Evolutionary conservation across 1,284 basidiomycete genomes (phyloP), one percentile per base, ranked within the genome.

Genomic region (Pascua sp.): DNA sequence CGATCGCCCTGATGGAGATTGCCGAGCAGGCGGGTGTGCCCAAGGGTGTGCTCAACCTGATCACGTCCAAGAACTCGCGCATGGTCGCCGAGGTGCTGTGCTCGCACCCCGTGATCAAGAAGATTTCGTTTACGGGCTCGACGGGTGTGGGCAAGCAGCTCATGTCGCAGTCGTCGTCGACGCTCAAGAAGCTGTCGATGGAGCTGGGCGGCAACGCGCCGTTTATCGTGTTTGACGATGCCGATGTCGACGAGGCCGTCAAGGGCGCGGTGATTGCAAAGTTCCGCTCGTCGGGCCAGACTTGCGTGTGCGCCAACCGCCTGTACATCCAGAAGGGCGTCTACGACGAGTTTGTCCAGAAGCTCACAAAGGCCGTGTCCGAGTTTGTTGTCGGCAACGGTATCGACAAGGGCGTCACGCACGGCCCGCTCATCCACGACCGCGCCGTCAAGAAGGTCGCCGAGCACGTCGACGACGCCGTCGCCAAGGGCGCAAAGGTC

Each of bases 191-290:
- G 70, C 79, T 91, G 15, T 90, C 90, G 0, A 79, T 92, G 48
- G 91, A 92, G 64, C 67, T 78, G 46, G 82, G 82, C 11, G 94
- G 94, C 49, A 98, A 76, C 58, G 73, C 70, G 39, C 68, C 65
- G 57, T 95, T 95, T 78, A 95, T 96, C 64, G 90, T 98, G 11
- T 98, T 98, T 71, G 89, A 91, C 60, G 94, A 98, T 67, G 93
- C 93, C 0, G 87, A 98, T 71, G 83, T 98, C 51, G 89, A 93
- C 61, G 85, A 86, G 54, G 95, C 95, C 17, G 89, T 97, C 17
- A 85, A 86, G 64, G 88, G 91, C 83, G 89, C 89, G 11, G 81
- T 95, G 57, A 67, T 83, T 1, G 90, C 85, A 83, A 98, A 98
- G 78, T 97, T 97, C 85, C 86, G 94, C 47, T 81, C 81, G 40